Evolutionary conservation across 2,329 filamentous ascomycete genomes (phyloP), one percentile per base, ranked within the genome.

Genomic region (Stemphylium lycopersici): DNA sequence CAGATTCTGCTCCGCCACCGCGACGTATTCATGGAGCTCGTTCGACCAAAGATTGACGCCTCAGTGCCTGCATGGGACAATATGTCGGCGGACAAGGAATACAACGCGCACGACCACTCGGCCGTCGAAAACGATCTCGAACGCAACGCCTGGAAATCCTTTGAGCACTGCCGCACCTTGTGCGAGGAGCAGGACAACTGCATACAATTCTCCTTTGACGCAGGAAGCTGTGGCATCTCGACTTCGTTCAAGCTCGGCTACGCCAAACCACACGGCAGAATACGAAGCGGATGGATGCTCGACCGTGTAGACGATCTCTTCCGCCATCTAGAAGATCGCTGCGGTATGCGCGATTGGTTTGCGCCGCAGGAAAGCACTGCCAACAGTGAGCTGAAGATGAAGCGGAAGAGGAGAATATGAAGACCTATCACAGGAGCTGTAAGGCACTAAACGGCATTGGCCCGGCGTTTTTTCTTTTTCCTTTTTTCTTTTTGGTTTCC

Each of bases 241-340:
- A 60, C 52, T 2, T 61, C 65, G 3, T 73, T 76, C 50, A 61
- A 61, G 5, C 52, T 74, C 2, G 73, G 73, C 12, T 73, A 70
- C 6, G 65, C 67, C 4, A 71, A 66, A 53, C 66, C 68, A 3
- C 61, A 58, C 12, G 62, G 65, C 53, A 59, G 64, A 16, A 62
- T 72, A 4, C 59, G 52, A 22, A 68, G 67, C 13, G 73, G 73
- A 4, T 76, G 73, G 73, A 70, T 75, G 69, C 54, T 66, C 7
- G 72, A 76, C 24, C 61, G 73, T 4, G 70, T 76, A 0, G 71
- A 76, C 36, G 62, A 66, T 10, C 50, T 74, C 5, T 75, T 76
- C 48, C 47, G 64, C 12, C 47, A 55, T 8, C 44, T 76, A 0
- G 73, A 76, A 32, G 64, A 65, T 7, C 61, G 62, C 44, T 74